Conservation (phyloP, 345 rosid genomes). For the Pistacia vera region DNA sequence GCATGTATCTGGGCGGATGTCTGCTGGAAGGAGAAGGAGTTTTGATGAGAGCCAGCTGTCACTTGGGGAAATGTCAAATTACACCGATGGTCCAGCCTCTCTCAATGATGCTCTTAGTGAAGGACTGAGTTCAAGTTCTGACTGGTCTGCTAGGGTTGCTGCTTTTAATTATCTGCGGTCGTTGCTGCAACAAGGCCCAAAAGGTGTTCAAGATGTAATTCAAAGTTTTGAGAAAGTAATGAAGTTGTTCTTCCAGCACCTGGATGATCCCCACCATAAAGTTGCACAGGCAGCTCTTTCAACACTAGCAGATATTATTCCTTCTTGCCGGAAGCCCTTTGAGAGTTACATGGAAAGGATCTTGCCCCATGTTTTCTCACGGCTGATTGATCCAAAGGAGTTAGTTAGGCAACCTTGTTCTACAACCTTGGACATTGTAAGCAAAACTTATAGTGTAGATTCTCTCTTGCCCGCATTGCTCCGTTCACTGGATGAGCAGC, state of each 20-base stretch:
- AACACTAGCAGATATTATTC: constrained; percentile 90
- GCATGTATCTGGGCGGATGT: constrained; percentile 73
- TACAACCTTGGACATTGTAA: constrained; percentile 86
- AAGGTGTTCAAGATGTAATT: constrained; percentile 90
- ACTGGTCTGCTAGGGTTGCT: constrained; percentile 97
- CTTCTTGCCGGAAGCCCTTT: constrained; percentile 95
- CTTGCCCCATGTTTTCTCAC: constrained; percentile 93
- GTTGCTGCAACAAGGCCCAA: constrained; percentile 89
- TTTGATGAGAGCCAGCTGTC: constrained; percentile 90
- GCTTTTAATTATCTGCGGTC: constrained; percentile 88
- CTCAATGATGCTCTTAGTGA: constrained; percentile 85
- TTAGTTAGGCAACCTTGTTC: constrained; percentile 95
- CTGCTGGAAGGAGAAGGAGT: constrained; percentile 89
- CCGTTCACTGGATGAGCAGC: constrained; percentile 96
- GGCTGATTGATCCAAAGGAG: constrained; percentile 97
- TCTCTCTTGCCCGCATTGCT: constrained; percentile 92
- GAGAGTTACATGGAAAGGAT: constrained; percentile 99
- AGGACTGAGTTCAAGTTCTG: constrained; percentile 89
- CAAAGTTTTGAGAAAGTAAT: constrained; percentile 97
- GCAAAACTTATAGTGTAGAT: constrained; percentile 91
- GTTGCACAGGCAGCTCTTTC: constrained; percentile 99
- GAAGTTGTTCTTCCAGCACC: constrained; percentile 96
- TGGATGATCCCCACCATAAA: constrained; percentile 99
- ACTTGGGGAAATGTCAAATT: constrained; percentile 76
- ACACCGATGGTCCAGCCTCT: constrained; percentile 83